These are phyloP conservation scores for Cercospora janseana DNA, from an alignment of 2,329 filamentous ascomycete species.

Conservation along the genomic window DNA sequence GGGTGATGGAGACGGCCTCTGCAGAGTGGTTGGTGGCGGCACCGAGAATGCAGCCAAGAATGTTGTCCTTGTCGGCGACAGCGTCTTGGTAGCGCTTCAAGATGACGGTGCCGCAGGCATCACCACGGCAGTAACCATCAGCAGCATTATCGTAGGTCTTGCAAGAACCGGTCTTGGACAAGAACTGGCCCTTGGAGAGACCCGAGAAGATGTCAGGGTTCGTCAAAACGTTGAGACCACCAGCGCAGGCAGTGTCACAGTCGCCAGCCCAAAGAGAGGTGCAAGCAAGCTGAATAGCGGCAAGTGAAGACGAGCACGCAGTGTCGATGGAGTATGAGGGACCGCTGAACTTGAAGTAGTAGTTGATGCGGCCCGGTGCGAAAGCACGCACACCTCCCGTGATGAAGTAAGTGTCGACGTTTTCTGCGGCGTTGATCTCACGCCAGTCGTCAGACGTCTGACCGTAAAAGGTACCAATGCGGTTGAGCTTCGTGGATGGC, in stretches of 20 bases:
- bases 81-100: slow-evolving; percentile 80
- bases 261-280: slow-evolving; percentile 72
- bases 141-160: slow-evolving; percentile 79
- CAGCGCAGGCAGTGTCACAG: slow-evolving; percentile 76
- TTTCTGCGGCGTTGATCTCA: slow-evolving; percentile 70
- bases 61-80: slow-evolving; percentile 67
- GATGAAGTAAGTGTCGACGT: slow-evolving; percentile 69
- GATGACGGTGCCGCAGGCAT: slow-evolving; percentile 70
- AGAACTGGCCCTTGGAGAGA: slow-evolving; percentile 72
- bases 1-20: slow-evolving; percentile 77
- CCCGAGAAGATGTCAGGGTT: slow-evolving; percentile 79
- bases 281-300: slow-evolving; percentile 70
- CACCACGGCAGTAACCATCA: slow-evolving; percentile 79
- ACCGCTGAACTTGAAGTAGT: slow-evolving; percentile 73
- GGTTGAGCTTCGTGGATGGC: slow-evolving; percentile 61
- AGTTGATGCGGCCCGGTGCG: slow-evolving; percentile 66
- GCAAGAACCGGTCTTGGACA: slow-evolving; percentile 73
- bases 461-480: slow-evolving; percentile 72
- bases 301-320: slow-evolving; percentile 73
- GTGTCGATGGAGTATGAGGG: slow-evolving; percentile 72
- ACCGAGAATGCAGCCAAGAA: slow-evolving; percentile 71
- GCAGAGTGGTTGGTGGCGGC: slow-evolving; percentile 79
- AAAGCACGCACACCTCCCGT: slow-evolving; percentile 62
- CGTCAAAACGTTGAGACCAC: slow-evolving; percentile 74
- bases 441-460: slow-evolving; percentile 75